phyloP scores from a whole-genome alignment of 148 eudicot species.

The Bassia scoparia region DNA sequence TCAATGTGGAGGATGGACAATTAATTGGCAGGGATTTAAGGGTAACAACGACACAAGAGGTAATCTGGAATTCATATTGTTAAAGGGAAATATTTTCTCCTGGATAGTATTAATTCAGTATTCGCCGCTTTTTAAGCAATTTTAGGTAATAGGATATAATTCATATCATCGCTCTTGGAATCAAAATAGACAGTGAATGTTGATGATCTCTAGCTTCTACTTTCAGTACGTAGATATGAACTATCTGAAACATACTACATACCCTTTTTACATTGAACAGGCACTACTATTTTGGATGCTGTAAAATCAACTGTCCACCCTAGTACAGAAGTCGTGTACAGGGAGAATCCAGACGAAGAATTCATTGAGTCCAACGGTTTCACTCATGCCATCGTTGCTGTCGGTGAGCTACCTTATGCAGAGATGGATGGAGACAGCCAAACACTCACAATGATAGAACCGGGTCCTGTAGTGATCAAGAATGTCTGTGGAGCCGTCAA shows the following conservation, averaged over 20 bases:
- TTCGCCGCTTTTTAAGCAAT: no score
- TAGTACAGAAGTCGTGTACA: conserved; percentile 26
- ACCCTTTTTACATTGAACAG: conserved; percentile 23
- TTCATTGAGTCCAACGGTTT: conserved; percentile 24
- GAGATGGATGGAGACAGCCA: conserved; percentile 30
- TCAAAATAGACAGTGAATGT: no score
- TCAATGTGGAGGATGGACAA: conserved; percentile 40
- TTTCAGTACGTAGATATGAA: not conserved
- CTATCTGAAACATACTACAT: not conserved
- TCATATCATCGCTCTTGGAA: no score
- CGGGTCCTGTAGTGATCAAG: conserved; percentile 24
- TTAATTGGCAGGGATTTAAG: conserved; percentile 31
- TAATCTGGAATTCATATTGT: not conserved
- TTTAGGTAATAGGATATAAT: no score
- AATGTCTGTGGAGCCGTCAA: conserved; percentile 23
- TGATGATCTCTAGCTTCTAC: not conserved
- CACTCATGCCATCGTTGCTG: conserved; percentile 27
- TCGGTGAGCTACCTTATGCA: conserved; percentile 32
- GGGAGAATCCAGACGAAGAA: conserved; percentile 28
- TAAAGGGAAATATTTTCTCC: no score
- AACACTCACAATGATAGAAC: conserved; percentile 33
- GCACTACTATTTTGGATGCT: conserved; percentile 33
- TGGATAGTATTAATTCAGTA: no score
- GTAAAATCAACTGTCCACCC: conserved; percentile 27
- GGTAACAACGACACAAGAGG: conserved; percentile 28